phyloP scores from a whole-genome alignment of 306 rosid genomes.

The Lathyrus aphaca region DNA sequence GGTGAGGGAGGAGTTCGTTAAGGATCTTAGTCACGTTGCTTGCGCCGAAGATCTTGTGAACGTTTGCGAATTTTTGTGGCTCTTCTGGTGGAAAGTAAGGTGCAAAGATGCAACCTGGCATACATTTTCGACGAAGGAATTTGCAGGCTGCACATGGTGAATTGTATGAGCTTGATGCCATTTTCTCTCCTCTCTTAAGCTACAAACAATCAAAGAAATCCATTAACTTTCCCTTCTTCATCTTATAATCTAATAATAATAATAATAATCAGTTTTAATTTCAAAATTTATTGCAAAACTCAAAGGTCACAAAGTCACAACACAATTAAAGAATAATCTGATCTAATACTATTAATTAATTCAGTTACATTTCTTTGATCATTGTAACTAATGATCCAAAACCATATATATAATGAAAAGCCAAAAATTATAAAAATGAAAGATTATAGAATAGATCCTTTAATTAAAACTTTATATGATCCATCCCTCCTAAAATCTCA shows the following conservation, averaged over 20 bases:
- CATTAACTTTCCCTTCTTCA: slow-evolving; percentile 25
- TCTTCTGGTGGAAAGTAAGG: slow-evolving; percentile 98
- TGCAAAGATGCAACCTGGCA: slow-evolving; percentile 91
- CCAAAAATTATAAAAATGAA: not conserved
- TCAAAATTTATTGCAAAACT: slow-evolving; percentile 7
- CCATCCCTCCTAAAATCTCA: slow-evolving; percentile 12
- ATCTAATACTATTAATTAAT: slow-evolving; percentile 5
- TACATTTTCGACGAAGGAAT: slow-evolving; percentile 86
- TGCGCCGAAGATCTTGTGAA: slow-evolving; percentile 95
- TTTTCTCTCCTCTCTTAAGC: not conserved
- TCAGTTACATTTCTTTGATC: slow-evolving; percentile 30
- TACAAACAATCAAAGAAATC: not conserved
- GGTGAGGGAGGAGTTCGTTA: slow-evolving; percentile 86
- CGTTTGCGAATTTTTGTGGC: slow-evolving; percentile 90
- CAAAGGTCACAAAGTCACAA: not conserved
- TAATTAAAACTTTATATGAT: not conserved
- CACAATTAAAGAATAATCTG: not conserved
- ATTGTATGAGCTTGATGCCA: slow-evolving; percentile 77
- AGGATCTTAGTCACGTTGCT: slow-evolving; percentile 97
- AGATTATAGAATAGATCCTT: slow-evolving; percentile 8
- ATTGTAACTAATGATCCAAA: not conserved
- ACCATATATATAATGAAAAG: not conserved
- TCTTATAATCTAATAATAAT: not conserved
- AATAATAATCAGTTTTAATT: slow-evolving; percentile 6
- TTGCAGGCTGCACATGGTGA: slow-evolving; percentile 99